phyloP scores from a whole-genome alignment of 2,329 filamentous ascomycete genomes.

The Pseudogymnoascus sp. region DNA sequence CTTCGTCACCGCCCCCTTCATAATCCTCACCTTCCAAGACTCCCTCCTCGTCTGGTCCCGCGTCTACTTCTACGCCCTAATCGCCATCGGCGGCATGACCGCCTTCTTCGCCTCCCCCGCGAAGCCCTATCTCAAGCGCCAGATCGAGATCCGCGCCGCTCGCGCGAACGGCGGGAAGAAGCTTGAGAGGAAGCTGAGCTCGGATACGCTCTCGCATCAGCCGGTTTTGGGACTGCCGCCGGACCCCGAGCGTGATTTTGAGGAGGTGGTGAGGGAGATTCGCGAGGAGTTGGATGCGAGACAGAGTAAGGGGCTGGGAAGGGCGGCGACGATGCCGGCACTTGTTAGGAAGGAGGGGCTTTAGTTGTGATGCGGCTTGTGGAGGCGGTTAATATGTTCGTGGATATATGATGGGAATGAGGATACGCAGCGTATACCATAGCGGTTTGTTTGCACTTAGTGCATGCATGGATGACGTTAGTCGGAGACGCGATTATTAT shows the following conservation, averaged over 20 bases:
- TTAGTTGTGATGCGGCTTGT: not conserved
- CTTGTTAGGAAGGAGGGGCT: slow-evolving; percentile 13
- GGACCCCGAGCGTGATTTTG: slow-evolving; percentile 69
- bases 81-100: slow-evolving; percentile 59
- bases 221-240: slow-evolving; percentile 72
- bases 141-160: slow-evolving; percentile 52
- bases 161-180: slow-evolving; percentile 30
- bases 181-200: slow-evolving; percentile 46
- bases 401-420: not conserved
- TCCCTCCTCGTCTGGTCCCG: slow-evolving; percentile 73
- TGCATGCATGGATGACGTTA: not conserved
- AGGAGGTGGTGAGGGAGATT: slow-evolving; percentile 49
- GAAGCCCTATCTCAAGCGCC: slow-evolving; percentile 52
- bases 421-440: not conserved
- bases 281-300: slow-evolving; percentile 41
- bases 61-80: slow-evolving; percentile 80
- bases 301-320: slow-evolving; percentile 20
- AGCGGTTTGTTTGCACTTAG: not conserved
- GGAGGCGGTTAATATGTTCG: not conserved
- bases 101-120: slow-evolving; percentile 75
- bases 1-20: slow-evolving; percentile 78
- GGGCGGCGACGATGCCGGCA: slow-evolving; percentile 15
- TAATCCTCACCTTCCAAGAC: slow-evolving; percentile 66
- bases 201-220: slow-evolving; percentile 47
- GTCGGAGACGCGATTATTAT: not conserved